Evolutionary conservation across 108 stramenopile genomes (phyloP), one percentile per base, ranked within the genome.

Genomic region (Schizochytrium sp.): DNA sequence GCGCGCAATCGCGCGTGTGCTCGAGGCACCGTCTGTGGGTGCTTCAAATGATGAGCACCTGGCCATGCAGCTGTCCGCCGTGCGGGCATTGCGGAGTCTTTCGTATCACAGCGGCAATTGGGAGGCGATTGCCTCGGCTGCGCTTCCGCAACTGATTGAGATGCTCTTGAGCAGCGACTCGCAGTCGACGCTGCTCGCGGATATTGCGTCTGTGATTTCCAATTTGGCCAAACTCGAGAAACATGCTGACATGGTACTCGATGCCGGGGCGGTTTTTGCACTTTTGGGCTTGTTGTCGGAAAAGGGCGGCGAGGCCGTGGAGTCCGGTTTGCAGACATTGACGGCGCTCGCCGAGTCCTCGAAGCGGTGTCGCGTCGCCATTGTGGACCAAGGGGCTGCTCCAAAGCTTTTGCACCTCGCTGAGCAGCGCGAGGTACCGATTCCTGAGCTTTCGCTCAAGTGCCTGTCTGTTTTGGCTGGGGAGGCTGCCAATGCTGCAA

Each of bases 141-240:
- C 76, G n/a, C 76, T 83, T 12, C 76, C 76, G 45, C 76, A 83
- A 45, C 23, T 83, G 76, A 83, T 83, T 53, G 76, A 83, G 3
- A 83, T 83, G 45, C 51, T 83, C 6, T 45, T 83, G 45, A 53
- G 48, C 28, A 53, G 48, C 25, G 76, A 47, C 76, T 47, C 76
- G 19, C 76, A 83, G 51, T 53, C 76, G 25, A 53, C 76, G 19
- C 28, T 83, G 76, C 76, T 83, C 14, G 51, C 51, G 51, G 76
- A 83, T 23, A 83, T 83, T 83, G 76, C 76, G 8, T 53, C 76
- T 25, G 51, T 83, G 12, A 83, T 83, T 23, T 53, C 48, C 51
- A 83, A 83, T 53, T 23, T 83, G 10, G 76, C 76, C 25, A 83
- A 83, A 34, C 51, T 83, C 16, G 76, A 83, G 76, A 83, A 83